Conservation (phyloP, 306 rosid species). For the Inga oerstediana region DNA sequence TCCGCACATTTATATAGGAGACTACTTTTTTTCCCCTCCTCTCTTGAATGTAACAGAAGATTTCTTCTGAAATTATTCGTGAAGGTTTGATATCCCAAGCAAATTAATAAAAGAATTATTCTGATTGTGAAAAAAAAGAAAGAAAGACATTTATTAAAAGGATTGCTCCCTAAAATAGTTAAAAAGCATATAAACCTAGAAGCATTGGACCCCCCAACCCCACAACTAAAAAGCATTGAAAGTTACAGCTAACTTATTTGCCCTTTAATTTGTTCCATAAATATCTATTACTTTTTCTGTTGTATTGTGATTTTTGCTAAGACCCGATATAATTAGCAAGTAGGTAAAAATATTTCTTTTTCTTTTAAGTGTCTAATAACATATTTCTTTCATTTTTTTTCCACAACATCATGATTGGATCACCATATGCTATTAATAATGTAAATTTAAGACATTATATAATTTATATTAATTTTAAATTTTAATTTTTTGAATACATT, state of each 20-base stretch:
- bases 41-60: background rate
- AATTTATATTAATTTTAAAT: no score
- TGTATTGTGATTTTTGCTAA: background rate
- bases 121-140: background rate
- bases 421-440: no score
- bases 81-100: background rate
- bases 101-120: background rate
- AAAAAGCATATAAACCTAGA: no score
- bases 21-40: background rate
- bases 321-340: background rate
- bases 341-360: no score
- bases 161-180: background rate
- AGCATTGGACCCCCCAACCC: no score
- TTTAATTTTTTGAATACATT: no score
- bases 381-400: no score
- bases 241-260: background rate
- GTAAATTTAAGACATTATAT: no score
- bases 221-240: background rate
- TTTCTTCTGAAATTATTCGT: background rate
- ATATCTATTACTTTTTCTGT: no score
- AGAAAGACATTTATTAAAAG: background rate
- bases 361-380: no score
- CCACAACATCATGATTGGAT: no score
- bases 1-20: background rate
- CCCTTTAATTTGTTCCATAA: background rate